A percentile compares a stretch with the other conserved stretches of the same genome.
Evolutionary conservation across 257 asterid genomes (phyloP).

Genomic region (Catharanthus roseus): DNA sequence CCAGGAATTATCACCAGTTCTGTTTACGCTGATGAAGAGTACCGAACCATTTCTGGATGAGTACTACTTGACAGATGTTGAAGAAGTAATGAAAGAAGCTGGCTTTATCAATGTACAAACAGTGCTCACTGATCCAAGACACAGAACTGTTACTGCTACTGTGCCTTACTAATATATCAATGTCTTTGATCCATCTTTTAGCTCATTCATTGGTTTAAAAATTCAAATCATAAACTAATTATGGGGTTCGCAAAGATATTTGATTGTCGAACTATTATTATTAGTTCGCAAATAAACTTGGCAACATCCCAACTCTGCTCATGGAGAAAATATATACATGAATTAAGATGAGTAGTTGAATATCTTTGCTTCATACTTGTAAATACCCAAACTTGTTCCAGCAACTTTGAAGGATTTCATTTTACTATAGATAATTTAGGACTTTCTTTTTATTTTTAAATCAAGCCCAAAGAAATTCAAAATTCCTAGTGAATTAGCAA

Average conservation of each 20-base stretch:
- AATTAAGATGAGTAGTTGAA: background rate
- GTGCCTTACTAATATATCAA: slow-evolving; percentile 42
- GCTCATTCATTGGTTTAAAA: too few relatives aligned
- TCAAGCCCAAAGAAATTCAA: too few relatives aligned
- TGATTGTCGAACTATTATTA: background rate
- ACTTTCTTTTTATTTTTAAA: too few relatives aligned
- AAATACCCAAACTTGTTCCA: background rate
- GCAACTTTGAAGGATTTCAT: background rate
- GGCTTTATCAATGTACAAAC: slow-evolving; percentile 59
- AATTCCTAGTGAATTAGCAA: background rate
- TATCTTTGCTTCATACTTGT: too few relatives aligned
- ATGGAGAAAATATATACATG: background rate
- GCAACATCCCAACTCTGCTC: background rate
- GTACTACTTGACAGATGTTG: slow-evolving; percentile 80
- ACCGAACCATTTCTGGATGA: slow-evolving; percentile 89
- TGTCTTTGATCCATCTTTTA: background rate
- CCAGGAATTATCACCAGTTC: slow-evolving; percentile 81
- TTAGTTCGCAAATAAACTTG: background rate
- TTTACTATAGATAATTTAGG: too few relatives aligned
- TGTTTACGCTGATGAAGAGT: slow-evolving; percentile 92
- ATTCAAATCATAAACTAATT: background rate
- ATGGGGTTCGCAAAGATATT: background rate
- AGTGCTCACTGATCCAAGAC: slow-evolving; percentile 79
- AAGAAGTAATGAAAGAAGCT: slow-evolving; percentile 42
- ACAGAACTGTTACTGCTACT: slow-evolving; percentile 75